Conservation (phyloP, 306 rosid species). For the Prunus davidiana region DNA sequence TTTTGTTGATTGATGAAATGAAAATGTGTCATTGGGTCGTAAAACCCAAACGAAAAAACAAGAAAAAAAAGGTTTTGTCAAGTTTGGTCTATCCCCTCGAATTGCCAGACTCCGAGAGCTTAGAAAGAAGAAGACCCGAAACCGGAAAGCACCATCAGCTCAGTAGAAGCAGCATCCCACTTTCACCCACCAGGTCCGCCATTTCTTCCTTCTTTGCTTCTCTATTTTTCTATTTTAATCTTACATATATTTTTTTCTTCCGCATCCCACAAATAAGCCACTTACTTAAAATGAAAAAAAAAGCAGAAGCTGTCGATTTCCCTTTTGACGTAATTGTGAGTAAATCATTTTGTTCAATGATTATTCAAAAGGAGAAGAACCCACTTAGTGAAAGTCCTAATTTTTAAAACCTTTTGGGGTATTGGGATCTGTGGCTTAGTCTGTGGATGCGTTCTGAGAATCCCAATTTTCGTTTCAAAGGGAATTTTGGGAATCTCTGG, state of each 20-base stretch:
- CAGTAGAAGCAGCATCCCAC: constrained; percentile 24
- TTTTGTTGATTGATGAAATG: not conserved
- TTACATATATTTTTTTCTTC: not conserved
- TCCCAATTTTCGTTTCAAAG: constrained; percentile 21
- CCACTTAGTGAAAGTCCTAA: constrained; percentile 18
- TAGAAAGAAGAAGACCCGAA: constrained; percentile 16
- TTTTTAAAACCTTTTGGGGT: constrained; percentile 14
- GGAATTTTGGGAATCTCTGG: not conserved
- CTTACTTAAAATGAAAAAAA: not conserved
- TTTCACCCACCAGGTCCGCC: constrained; percentile 40
- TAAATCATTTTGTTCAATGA: not conserved
- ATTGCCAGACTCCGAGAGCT: constrained; percentile 36
- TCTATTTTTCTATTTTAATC: not conserved
- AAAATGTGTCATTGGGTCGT: not conserved
- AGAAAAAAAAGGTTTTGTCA: constrained; percentile 8
- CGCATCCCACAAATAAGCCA: constrained; percentile 3
- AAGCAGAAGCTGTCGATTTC: not conserved
- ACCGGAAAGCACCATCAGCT: constrained; percentile 20
- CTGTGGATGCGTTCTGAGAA: constrained; percentile 38
- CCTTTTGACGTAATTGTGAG: not conserved
- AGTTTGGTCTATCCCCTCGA: constrained; percentile 42
- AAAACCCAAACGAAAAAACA: not conserved
- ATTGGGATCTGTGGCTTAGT: constrained; percentile 21
- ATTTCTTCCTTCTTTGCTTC: not conserved
- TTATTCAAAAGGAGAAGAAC: not conserved